Percentiles rank a stretch among this genome's conserved stretches.
phyloP scores from a whole-genome alignment of 1,284 basidiomycete species.

The Mycena sp. region DNA sequence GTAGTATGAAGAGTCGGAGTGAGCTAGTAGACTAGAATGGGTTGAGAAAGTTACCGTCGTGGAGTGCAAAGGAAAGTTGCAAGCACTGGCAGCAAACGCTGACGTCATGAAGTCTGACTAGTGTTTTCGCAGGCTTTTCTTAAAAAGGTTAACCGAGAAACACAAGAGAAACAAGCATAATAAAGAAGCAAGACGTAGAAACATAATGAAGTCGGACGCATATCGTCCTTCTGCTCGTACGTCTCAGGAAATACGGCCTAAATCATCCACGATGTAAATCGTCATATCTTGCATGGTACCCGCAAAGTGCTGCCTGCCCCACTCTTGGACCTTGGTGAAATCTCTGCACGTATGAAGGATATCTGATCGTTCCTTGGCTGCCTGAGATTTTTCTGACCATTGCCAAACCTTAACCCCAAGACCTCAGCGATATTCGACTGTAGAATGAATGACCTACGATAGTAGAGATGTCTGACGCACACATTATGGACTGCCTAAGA shows the following conservation, averaged over 20 bases:
- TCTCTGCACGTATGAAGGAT: slow-evolving; percentile 36
- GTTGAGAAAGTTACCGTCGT: too few relatives aligned
- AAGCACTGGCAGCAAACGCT: too few relatives aligned
- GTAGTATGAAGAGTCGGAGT: too few relatives aligned
- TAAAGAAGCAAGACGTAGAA: too few relatives aligned
- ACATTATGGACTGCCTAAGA: slow-evolving; percentile 34
- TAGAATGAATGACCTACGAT: slow-evolving; percentile 19
- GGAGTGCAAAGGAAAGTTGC: too few relatives aligned
- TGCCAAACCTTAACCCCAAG: slow-evolving; percentile 32
- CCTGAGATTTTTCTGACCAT: slow-evolving; percentile 34
- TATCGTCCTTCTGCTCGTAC: too few relatives aligned
- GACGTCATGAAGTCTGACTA: too few relatives aligned
- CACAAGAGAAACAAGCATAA: too few relatives aligned
- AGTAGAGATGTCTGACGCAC: slow-evolving; percentile 35
- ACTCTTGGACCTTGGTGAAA: slow-evolving; percentile 31
- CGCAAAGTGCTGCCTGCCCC: slow-evolving; percentile 31
- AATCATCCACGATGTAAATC: slow-evolving; percentile 34
- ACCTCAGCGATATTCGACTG: slow-evolving; percentile 15
- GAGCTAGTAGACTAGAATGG: too few relatives aligned
- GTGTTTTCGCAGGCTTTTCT: too few relatives aligned
- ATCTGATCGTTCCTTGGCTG: slow-evolving; percentile 34
- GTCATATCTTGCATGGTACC: slow-evolving; percentile 36
- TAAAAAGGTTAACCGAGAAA: too few relatives aligned
- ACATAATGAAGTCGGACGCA: too few relatives aligned
- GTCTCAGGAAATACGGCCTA: slow-evolving; percentile 12